Evolutionary conservation across 257 asterid genomes (phyloP).

Genomic region (Solanum megistacrolobum): DNA sequence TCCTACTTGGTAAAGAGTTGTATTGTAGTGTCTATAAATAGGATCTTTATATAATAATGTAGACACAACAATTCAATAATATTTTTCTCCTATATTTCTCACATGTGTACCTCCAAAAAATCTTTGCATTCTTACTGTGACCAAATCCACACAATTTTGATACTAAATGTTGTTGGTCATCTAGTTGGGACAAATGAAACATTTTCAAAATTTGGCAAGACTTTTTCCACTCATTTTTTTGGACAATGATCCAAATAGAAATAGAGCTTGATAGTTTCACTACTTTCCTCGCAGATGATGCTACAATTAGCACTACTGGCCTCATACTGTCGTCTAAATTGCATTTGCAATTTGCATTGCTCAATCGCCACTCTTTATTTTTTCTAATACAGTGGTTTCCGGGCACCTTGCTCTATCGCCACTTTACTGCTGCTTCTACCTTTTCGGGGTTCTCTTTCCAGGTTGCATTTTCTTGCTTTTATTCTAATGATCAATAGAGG

Average conservation of each 20-base stretch:
- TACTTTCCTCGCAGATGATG: not conserved
- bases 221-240: not conserved
- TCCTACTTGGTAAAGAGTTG: no score
- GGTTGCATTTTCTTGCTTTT: not conserved
- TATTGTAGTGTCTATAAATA: no score
- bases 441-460: not conserved
- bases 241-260: not conserved
- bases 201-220: not conserved
- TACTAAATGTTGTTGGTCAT: not conserved
- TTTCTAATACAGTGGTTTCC: not conserved
- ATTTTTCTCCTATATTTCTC: no score
- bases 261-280: not conserved
- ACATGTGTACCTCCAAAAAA: not conserved
- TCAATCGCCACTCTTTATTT: not conserved
- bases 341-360: not conserved
- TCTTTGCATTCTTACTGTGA: not conserved
- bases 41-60: no score
- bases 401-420: not conserved
- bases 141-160: not conserved
- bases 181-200: not conserved
- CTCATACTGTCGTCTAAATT: not conserved
- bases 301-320: not conserved
- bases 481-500: not conserved
- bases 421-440: not conserved
- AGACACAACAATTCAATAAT: no score